Percentiles rank a stretch among this genome's conserved stretches.
Evolutionary conservation across 164 flowering plant genomes (phyloP).

Genomic region (Malania oleifera): DNA sequence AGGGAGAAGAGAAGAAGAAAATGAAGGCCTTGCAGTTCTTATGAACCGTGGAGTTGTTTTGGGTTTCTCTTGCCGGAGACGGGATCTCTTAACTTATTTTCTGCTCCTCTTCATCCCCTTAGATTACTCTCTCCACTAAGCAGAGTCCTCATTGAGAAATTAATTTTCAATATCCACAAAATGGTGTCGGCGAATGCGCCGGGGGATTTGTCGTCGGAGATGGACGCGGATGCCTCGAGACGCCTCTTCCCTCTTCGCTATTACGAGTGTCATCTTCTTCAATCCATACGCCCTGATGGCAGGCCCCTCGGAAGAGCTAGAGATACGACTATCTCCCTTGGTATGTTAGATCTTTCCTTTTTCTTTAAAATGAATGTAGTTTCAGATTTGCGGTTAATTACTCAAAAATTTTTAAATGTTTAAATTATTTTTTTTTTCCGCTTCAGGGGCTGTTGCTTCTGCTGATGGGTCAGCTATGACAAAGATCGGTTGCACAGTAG

Average conservation of each 20-base stretch:
- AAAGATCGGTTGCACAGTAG: conserved; percentile 2
- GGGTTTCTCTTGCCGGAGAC: too few relatives aligned
- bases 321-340: background rate
- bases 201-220: conserved; percentile 5
- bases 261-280: background rate
- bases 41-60: too few relatives aligned
- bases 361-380: too few relatives aligned
- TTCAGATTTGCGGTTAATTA: too few relatives aligned
- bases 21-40: too few relatives aligned
- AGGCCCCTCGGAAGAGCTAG: background rate
- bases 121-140: too few relatives aligned
- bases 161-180: too few relatives aligned
- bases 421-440: background rate
- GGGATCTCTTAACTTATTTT: too few relatives aligned
- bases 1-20: too few relatives aligned
- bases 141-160: too few relatives aligned
- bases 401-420: too few relatives aligned
- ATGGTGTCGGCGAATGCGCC: background rate
- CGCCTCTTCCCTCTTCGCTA: conserved; percentile 7
- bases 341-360: background rate
- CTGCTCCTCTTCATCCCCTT: too few relatives aligned
- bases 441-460: conserved; percentile 7
- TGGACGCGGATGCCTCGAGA: conserved; percentile 2
- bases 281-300: conserved; percentile 7
- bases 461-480: conserved; percentile 5